Evolutionary conservation across 2,329 filamentous ascomycete genomes (phyloP).

Genomic region (Phyllachora maydis): DNA sequence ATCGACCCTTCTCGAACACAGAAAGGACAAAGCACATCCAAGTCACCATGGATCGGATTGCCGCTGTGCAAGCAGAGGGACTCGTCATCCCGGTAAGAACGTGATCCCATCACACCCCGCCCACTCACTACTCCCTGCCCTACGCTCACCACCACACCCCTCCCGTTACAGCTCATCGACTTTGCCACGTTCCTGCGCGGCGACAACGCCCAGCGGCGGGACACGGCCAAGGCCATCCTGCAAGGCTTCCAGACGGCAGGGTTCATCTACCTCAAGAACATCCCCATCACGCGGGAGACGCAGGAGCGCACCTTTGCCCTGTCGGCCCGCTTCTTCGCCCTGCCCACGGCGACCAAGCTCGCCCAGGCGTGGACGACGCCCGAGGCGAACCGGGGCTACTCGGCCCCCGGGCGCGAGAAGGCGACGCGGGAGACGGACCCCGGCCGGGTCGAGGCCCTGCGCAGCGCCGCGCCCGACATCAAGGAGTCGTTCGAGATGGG

Average conservation of each 20-base stretch:
- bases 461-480: conserved; percentile 37
- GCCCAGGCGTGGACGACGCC: conserved; percentile 50
- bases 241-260: conserved; percentile 68
- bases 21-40: too few species aligned
- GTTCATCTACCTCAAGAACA: conserved; percentile 75
- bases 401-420: conserved; percentile 50
- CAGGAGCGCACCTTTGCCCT: conserved; percentile 41
- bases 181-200: conserved; percentile 54
- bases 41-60: too few species aligned
- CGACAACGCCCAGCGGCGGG: conserved; percentile 32
- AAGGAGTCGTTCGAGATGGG: conserved; percentile 49
- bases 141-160: background rate
- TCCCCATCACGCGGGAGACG: conserved; percentile 41
- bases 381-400: conserved; percentile 55
- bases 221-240: conserved; percentile 52
- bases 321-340: conserved; percentile 52
- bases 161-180: conserved; percentile 44
- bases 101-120: background rate
- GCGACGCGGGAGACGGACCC: conserved; percentile 33
- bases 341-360: conserved; percentile 41
- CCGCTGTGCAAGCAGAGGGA: conserved; percentile 10
- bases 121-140: background rate
- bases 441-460: conserved; percentile 33
- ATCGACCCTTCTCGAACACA: too few species aligned
- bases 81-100: conserved; percentile 10